These are phyloP conservation scores for Silene latifolia DNA, from an alignment of 148 eudicot genomes.

Conservation along the genomic window DNA sequence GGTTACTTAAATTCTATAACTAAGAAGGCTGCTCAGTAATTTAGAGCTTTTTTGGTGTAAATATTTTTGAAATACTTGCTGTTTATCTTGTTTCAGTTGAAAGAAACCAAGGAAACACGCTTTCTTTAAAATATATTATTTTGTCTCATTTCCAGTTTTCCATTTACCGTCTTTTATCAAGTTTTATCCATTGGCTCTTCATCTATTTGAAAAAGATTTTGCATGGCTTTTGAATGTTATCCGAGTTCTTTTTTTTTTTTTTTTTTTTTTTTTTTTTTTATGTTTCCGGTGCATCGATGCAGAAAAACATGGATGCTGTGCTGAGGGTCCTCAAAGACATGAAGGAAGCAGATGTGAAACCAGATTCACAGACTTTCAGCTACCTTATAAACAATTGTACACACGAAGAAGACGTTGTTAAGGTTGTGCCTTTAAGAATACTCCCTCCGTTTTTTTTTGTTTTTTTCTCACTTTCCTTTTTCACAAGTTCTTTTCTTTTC, in stretches of 20 bases:
- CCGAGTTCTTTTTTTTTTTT: background rate
- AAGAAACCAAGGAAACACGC: too few relatives aligned
- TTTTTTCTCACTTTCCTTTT: too few relatives aligned
- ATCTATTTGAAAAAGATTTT: slow-evolving; percentile 10
- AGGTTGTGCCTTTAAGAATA: slow-evolving; percentile 36
- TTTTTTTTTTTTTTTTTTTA: too few relatives aligned
- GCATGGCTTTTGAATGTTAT: background rate
- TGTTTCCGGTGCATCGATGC: slow-evolving; percentile 22
- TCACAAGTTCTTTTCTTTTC: too few relatives aligned
- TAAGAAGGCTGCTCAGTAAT: background rate
- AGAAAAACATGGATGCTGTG: slow-evolving; percentile 60
- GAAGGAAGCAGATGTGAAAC: slow-evolving; percentile 63
- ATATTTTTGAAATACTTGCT: background rate
- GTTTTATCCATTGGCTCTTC: background rate
- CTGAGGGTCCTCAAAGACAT: slow-evolving; percentile 58
- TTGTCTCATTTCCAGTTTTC: background rate
- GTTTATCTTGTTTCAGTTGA: background rate
- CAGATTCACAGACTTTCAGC: slow-evolving; percentile 75
- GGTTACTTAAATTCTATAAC: background rate
- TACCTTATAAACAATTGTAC: slow-evolving; percentile 57
- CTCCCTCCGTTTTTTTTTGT: background rate
- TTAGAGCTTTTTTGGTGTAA: background rate
- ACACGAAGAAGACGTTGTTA: slow-evolving; percentile 56
- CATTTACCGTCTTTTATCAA: background rate
- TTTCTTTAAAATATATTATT: too few relatives aligned